Evolutionary conservation across 257 asterid species (phyloP).

Genomic region (Sherardia arvensis): DNA sequence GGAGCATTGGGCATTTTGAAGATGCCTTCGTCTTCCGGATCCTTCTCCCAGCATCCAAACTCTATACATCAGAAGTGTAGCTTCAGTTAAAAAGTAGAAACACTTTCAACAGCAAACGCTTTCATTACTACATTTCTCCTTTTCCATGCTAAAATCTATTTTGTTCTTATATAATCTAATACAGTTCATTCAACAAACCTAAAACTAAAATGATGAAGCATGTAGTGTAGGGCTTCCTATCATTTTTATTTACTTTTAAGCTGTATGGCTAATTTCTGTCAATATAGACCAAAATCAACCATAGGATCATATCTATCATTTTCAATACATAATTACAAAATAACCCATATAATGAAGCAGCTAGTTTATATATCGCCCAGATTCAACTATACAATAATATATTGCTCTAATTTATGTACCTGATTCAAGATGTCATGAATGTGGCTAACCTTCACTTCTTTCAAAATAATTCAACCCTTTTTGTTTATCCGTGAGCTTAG

Average conservation of each 20-base stretch:
- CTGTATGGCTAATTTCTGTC: neutral
- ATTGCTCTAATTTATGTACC: neutral
- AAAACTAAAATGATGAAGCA: neutral
- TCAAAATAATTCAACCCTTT: neutral
- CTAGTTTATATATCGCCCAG: neutral
- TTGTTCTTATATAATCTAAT: neutral
- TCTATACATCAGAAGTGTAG: slow-evolving; percentile 38
- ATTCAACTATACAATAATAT: neutral
- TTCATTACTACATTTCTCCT: neutral
- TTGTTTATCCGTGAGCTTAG: neutral
- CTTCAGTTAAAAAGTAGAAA: slow-evolving; percentile 19
- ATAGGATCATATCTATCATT: neutral
- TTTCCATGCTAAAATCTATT: neutral
- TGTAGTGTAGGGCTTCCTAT: neutral
- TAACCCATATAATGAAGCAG: neutral
- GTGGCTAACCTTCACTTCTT: neutral
- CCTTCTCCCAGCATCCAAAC: slow-evolving; percentile 48
- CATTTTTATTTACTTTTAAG: too few relatives aligned
- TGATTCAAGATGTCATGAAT: neutral
- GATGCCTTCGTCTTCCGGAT: slow-evolving; percentile 39
- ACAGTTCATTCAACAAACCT: neutral
- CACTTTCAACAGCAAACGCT: neutral
- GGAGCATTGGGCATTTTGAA: slow-evolving; percentile 73
- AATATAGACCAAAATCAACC: neutral
- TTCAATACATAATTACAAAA: neutral